These are phyloP conservation scores for Trichopus zeylanicus DNA, from an alignment of 116 monocot genomes.

Conservation along the genomic window DNA sequence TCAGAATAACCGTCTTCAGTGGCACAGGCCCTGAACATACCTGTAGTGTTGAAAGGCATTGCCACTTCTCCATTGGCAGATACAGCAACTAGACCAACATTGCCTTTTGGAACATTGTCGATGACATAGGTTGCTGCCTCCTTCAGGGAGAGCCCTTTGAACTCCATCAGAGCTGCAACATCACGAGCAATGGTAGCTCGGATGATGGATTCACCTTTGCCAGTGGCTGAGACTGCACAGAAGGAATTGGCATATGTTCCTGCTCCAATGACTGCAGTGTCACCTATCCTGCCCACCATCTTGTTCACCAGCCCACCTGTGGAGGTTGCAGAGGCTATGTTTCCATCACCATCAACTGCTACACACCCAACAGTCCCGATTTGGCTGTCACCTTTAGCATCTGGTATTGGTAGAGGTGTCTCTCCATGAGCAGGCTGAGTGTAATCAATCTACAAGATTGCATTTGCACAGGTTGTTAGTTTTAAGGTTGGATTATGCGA, in stretches of 20 bases:
- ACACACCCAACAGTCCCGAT: constrained; percentile 93
- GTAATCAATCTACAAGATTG: constrained; percentile 63
- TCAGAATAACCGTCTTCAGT: constrained; percentile 55
- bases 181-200: constrained; percentile 62
- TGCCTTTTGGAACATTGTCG: constrained; percentile 39
- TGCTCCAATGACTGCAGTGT: constrained; percentile 82
- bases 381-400: constrained; percentile 43
- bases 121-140: constrained; percentile 60
- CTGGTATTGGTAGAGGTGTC: neutral
- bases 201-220: constrained; percentile 78
- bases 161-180: constrained; percentile 88
- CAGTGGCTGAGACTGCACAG: constrained; percentile 90
- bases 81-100: constrained; percentile 73
- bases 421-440: constrained; percentile 31
- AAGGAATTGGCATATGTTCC: constrained; percentile 84
- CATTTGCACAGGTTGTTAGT: neutral
- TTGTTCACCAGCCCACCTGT: constrained; percentile 93
- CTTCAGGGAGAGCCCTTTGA: constrained; percentile 60
- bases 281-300: constrained; percentile 86
- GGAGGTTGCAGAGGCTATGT: constrained; percentile 79
- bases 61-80: constrained; percentile 57
- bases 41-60: constrained; percentile 76
- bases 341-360: constrained; percentile 60
- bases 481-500: too few relatives aligned
- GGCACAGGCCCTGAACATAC: constrained; percentile 94